A percentile compares a stretch with the other conserved stretches of the same genome.
Conservation (phyloP, 169 alveolate species). For the Cryptosporidium xiaoi region DNA sequence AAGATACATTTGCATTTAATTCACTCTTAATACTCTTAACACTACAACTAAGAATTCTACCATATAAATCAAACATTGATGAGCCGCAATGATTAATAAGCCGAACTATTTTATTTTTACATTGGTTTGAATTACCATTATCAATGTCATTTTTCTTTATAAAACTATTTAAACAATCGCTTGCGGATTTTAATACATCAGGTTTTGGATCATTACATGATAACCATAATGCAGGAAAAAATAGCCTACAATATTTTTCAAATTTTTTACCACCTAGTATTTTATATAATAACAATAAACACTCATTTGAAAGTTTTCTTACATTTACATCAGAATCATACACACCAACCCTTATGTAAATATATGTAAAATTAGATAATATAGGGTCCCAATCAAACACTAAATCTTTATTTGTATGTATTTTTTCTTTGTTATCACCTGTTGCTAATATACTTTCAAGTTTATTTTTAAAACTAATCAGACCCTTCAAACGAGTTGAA, state of each 20-base stretch:
- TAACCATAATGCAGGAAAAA: conserved; percentile 68
- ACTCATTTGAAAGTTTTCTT: conserved; percentile 56
- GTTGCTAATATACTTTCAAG: not conserved
- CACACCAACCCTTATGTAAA: conserved; percentile 51
- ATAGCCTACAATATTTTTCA: conserved; percentile 17
- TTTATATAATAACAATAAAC: conserved; percentile 27
- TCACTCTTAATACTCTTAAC: conserved; percentile 34
- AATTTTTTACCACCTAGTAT: conserved; percentile 52
- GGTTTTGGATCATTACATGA: conserved; percentile 61
- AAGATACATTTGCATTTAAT: conserved; percentile 45
- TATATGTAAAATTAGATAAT: conserved; percentile 41
- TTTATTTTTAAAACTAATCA: conserved; percentile 1
- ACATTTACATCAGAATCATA: conserved; percentile 53
- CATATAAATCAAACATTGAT: conserved; percentile 38
- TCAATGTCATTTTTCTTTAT: not conserved
- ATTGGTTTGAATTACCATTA: not conserved
- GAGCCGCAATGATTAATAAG: conserved; percentile 2
- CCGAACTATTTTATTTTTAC: not conserved
- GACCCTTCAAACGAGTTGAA: conserved; percentile 40
- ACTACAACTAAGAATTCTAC: conserved; percentile 40
- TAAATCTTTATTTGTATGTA: not conserved
- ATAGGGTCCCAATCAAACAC: conserved; percentile 41
- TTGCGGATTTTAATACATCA: conserved; percentile 52
- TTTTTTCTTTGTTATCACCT: too few relatives aligned
- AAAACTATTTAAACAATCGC: conserved; percentile 3